Conservation (phyloP, 140 eudicot genomes). For the Anethum foeniculum region DNA sequence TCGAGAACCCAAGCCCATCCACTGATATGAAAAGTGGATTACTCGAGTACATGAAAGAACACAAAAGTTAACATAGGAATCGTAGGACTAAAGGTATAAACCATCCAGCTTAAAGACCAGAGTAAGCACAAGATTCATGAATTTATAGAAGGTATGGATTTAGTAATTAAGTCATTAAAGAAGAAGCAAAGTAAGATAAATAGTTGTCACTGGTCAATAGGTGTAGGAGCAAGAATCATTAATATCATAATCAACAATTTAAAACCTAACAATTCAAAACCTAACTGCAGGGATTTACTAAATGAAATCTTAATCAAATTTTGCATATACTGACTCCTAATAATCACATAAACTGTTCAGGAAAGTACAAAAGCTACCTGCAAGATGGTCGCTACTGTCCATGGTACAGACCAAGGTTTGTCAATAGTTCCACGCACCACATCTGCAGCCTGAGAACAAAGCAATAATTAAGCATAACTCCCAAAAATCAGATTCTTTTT, state of each 20-base stretch:
- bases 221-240: not conserved
- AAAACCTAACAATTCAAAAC: not conserved
- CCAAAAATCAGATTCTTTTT: not conserved
- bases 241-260: not conserved
- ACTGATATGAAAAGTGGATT: not conserved
- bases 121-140: not conserved
- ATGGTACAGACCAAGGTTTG: constrained; percentile 89
- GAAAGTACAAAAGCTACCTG: constrained; percentile 37
- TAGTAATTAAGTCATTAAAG: not conserved
- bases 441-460: constrained; percentile 45
- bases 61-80: not conserved
- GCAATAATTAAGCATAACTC: constrained; percentile 4
- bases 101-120: not conserved
- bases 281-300: not conserved
- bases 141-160: not conserved
- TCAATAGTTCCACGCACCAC: constrained; percentile 34
- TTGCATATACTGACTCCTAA: not conserved
- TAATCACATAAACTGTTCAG: not conserved
- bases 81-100: not conserved
- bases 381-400: constrained; percentile 85
- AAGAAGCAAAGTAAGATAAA: not conserved
- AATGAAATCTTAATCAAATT: not conserved
- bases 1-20: not conserved
- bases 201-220: not conserved
- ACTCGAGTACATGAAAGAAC: not conserved